Evolutionary conservation across 768 basidiomycete genomes (phyloP).

Genomic region (Hericium coralloides): DNA sequence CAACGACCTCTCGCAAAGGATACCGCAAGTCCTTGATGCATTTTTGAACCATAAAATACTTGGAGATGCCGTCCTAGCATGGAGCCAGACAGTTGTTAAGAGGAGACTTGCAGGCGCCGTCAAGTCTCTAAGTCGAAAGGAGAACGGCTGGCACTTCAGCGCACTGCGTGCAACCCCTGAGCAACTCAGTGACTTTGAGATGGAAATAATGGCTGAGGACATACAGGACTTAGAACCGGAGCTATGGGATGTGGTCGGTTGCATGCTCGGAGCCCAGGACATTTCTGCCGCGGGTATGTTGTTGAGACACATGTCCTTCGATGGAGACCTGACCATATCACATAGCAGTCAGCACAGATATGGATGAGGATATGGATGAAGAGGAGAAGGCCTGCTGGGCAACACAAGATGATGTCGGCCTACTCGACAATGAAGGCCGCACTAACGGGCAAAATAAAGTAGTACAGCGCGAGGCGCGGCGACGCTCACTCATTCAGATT

Average conservation of each 20-base stretch:
- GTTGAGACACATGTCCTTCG: no score
- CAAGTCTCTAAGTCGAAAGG: not conserved
- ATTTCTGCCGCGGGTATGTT: no score
- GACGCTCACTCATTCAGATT: not conserved
- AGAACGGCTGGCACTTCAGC: conserved; percentile 1
- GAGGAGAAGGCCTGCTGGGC: not conserved
- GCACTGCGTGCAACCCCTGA: not conserved
- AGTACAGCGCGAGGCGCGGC: not conserved
- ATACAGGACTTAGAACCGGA: not conserved
- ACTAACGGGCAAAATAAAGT: not conserved
- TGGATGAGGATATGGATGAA: no score
- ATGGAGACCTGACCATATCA: no score
- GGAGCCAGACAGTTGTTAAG: not conserved
- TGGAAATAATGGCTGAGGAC: not conserved
- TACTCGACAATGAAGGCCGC: not conserved
- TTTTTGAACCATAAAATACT: not conserved
- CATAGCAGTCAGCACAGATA: no score
- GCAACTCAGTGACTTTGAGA: not conserved
- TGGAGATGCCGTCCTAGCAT: not conserved
- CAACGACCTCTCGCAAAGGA: not conserved
- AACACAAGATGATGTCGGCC: not conserved
- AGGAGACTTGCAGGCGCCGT: conserved; percentile 10
- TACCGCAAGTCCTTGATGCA: not conserved
- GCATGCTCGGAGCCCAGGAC: not conserved
- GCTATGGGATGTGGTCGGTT: not conserved